Evolutionary conservation across 202 grass and related monocot species (phyloP), one percentile per base, ranked within the genome.

Genomic region (Alloteropsis angusta): DNA sequence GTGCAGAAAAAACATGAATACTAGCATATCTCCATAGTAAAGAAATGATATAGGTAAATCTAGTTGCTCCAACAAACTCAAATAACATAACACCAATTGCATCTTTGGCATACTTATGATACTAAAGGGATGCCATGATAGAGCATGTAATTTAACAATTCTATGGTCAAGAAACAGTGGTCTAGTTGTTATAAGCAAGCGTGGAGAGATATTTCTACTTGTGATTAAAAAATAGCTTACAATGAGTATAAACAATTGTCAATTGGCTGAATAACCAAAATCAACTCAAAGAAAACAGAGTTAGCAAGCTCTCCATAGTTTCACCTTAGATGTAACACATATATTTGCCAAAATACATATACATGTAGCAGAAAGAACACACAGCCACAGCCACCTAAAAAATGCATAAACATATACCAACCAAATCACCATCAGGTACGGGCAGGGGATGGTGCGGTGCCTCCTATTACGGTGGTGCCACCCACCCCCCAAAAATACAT

Each of bases 61-160:
- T 58, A 78, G 43, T 57, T 65, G 15, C 23, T 72, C 48, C 34
- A 73, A 71, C n/a, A 58, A 64, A 37, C 4, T 37, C 30, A 76
- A 44, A 78, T 75, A 38, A 23, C 41, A 49, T 65, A 42, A 26
- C 69, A 68, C 16, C 44, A 87, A 62, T 50, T 32, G 12, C 53
- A 55, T 52, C 6, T 12, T 52, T 69, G 35, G 43, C 17, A 78
- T 66, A 53, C 34, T 69, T 69, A 15, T 43, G 43, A 8, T 6
- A 37, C 39, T 81, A 26, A 18, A 52, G 82, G 17, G 45, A 71
- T 2, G 14, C 82, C 32, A 82, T 38, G 44, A 69, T 60, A 66
- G 15, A 38, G 35, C 28, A 79, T 47, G 25, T 14, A 68, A 44
- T 10, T 69, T 52, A 36, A 26, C 18, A 86, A 38, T 7, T 41